phyloP scores from a whole-genome alignment of 345 rosid genomes.

The Bruguiera sexangula region DNA sequence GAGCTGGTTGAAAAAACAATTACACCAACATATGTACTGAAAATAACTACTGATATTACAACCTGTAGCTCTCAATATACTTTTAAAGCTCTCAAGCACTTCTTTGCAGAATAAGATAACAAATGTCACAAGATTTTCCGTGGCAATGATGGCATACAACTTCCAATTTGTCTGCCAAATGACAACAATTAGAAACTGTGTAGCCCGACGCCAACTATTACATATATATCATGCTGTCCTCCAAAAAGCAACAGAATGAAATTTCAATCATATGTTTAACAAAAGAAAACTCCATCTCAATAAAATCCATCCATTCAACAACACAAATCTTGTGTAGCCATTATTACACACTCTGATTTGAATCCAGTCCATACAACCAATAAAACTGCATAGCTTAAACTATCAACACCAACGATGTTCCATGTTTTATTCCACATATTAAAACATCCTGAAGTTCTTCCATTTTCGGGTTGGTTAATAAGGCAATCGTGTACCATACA shows the following conservation, averaged over 20 bases:
- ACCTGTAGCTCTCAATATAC: not conserved
- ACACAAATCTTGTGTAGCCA: not conserved
- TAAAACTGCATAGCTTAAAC: not conserved
- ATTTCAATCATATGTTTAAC: too few species aligned
- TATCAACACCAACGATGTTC: not conserved
- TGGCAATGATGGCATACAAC: not conserved
- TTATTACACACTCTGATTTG: not conserved
- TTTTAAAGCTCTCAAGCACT: not conserved
- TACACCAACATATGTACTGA: not conserved
- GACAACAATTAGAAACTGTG: not conserved
- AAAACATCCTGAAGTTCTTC: not conserved
- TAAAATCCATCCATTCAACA: not conserved
- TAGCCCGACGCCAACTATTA: not conserved
- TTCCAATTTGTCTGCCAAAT: not conserved
- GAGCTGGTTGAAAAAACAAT: not conserved
- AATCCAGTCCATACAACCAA: not conserved
- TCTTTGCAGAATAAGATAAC: not conserved
- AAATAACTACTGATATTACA: not conserved
- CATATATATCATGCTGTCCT: too few species aligned
- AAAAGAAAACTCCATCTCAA: too few species aligned
- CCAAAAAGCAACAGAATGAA: too few species aligned
- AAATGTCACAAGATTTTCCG: not conserved
- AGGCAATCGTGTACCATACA: not conserved
- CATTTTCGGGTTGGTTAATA: not conserved
- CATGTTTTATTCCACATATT: not conserved